Conservation (phyloP, 2,329 filamentous ascomycete species). For the Arachnomyces sp. region DNA sequence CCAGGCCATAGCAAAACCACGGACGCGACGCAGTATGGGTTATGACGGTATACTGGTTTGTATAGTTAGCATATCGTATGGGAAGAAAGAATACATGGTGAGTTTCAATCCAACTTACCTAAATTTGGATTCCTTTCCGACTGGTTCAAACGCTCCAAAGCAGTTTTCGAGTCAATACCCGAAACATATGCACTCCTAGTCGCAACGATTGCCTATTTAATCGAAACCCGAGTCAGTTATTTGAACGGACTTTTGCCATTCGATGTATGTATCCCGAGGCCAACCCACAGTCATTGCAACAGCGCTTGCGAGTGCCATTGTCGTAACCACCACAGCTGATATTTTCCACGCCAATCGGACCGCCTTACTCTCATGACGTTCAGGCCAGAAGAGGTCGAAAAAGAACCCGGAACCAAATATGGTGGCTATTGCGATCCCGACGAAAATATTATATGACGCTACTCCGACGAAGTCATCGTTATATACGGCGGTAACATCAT, state of each 20-base stretch:
- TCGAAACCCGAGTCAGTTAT: background rate
- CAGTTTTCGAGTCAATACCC: constrained; percentile 28
- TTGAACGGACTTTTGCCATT: background rate
- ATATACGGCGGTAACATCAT: constrained; percentile 37
- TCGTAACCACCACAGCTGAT: constrained; percentile 41
- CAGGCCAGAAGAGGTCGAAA: constrained; percentile 56
- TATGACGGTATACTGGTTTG: constrained; percentile 38
- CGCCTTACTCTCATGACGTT: constrained; percentile 41
- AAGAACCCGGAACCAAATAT: constrained; percentile 55
- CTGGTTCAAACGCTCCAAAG: constrained; percentile 20
- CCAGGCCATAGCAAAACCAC: constrained; percentile 50
- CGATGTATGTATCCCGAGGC: too few species aligned
- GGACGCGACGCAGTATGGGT: constrained; percentile 44
- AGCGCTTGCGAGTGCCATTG: constrained; percentile 42
- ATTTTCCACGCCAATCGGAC: constrained; percentile 51
- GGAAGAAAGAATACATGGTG: background rate
- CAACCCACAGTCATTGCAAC: constrained; percentile 41
- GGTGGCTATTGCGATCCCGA: constrained; percentile 49
- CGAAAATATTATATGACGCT: constrained; percentile 52
- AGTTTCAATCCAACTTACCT: constrained; percentile 8
- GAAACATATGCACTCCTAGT: constrained; percentile 40
- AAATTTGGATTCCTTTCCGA: constrained; percentile 29
- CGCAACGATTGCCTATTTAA: constrained; percentile 38
- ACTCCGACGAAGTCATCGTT: constrained; percentile 52
- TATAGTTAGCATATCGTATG: background rate